These are phyloP conservation scores for Hygrocybe punicea DNA, from an alignment of 768 basidiomycete species.

Conservation along the genomic window DNA sequence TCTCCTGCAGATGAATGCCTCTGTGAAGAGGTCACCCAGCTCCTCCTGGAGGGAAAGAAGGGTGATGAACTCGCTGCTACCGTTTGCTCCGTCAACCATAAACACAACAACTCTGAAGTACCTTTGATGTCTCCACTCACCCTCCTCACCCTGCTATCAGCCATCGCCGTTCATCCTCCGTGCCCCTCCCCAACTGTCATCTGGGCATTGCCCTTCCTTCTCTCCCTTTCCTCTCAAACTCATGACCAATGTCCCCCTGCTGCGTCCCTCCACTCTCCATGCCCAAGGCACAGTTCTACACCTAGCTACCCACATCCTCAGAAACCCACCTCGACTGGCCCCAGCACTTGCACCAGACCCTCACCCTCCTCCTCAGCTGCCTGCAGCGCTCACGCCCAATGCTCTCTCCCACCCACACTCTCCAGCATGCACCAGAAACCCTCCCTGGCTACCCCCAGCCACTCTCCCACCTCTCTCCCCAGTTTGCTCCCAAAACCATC, in stretches of 20 bases:
- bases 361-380: too few species aligned
- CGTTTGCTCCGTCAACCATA: constrained; percentile 50
- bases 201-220: constrained; percentile 43
- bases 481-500: too few species aligned
- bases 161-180: constrained; percentile 59
- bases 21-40: constrained; percentile 63
- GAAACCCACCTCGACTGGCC: too few species aligned
- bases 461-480: too few species aligned
- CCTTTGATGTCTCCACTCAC: constrained; percentile 9
- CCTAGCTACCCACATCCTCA: too few species aligned
- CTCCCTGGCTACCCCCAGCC: too few species aligned
- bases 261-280: too few species aligned
- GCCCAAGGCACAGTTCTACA: too few species aligned
- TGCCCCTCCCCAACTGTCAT: constrained; percentile 51
- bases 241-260: constrained; percentile 46
- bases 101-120: constrained; percentile 16
- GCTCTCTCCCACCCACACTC: too few species aligned
- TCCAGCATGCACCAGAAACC: too few species aligned
- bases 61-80: constrained; percentile 64
- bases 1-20: constrained; percentile 58
- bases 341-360: too few species aligned
- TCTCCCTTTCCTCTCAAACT: constrained; percentile 40
- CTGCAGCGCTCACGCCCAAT: too few species aligned
- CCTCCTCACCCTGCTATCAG: constrained; percentile 28
- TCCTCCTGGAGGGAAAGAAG: constrained; percentile 66